Percentiles rank a stretch among this genome's conserved stretches.
phyloP scores from a whole-genome alignment of 106 monocot genomes.

The Dactylorhiza incarnata region DNA sequence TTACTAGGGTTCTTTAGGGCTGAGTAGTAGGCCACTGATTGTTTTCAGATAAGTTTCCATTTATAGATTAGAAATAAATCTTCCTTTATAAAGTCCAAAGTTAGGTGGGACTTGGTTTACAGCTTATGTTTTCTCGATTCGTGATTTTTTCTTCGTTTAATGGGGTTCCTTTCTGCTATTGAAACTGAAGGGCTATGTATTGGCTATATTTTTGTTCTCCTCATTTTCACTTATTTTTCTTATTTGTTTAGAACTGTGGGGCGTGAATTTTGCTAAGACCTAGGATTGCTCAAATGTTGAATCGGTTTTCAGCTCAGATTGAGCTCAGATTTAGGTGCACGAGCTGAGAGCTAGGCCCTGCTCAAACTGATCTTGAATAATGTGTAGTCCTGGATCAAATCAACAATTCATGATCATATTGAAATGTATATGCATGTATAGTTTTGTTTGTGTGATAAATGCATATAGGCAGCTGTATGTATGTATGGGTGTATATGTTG shows the following conservation, averaged over 20 bases:
- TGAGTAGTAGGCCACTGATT: not conserved
- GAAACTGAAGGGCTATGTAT: not conserved
- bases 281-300: no score
- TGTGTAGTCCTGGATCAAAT: no score
- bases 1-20: not conserved
- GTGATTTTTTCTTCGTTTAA: not conserved
- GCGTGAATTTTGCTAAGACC: no score
- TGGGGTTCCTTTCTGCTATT: not conserved
- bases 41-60: not conserved
- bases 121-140: not conserved
- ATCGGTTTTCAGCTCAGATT: no score
- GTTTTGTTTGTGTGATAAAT: no score
- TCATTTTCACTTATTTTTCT: not conserved
- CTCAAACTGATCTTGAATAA: no score
- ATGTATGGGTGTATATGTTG: no score
- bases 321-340: no score
- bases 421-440: no score
- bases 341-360: no score
- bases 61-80: conserved; percentile 1
- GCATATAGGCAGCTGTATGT: no score
- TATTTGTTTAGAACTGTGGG: not conserved
- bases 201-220: not conserved
- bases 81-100: not conserved
- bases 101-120: not conserved
- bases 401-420: no score